phyloP scores from a whole-genome alignment of 2,329 filamentous ascomycete species.

The Talaromyces albobiverticillius region DNA sequence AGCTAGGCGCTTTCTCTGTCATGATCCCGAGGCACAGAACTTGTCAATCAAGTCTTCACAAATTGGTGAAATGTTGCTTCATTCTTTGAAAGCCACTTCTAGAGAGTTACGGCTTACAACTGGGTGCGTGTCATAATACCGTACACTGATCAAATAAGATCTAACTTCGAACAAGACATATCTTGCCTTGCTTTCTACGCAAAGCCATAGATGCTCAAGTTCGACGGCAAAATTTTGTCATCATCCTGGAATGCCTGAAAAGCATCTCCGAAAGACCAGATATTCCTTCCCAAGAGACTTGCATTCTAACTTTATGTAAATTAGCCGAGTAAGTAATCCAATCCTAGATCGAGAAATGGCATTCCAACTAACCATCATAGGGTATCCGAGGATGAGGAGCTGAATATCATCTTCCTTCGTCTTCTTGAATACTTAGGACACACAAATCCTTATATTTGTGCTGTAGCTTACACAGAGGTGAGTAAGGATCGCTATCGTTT shows the following conservation, averaged over 20 bases:
- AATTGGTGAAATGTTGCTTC: slow-evolving; percentile 76
- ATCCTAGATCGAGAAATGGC: background rate
- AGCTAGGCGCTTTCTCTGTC: slow-evolving; percentile 66
- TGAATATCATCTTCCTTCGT: slow-evolving; percentile 80
- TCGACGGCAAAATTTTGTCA: slow-evolving; percentile 63
- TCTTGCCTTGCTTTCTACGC: slow-evolving; percentile 64
- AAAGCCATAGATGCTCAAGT: slow-evolving; percentile 47
- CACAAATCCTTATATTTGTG: slow-evolving; percentile 73
- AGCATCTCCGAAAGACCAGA: slow-evolving; percentile 68
- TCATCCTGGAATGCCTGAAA: slow-evolving; percentile 68
- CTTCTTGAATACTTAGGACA: slow-evolving; percentile 86
- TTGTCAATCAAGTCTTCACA: slow-evolving; percentile 66
- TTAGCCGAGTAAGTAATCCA: slow-evolving; percentile 61
- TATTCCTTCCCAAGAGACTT: slow-evolving; percentile 72
- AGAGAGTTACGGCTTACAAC: slow-evolving; percentile 82
- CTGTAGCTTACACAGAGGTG: slow-evolving; percentile 79
- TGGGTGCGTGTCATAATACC: slow-evolving; percentile 46
- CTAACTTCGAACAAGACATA: slow-evolving; percentile 47
- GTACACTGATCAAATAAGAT: slow-evolving; percentile 7
- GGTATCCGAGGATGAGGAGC: slow-evolving; percentile 72
- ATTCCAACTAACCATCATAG: slow-evolving; percentile 36
- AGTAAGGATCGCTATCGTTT: slow-evolving; percentile 16
- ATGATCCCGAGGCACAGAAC: slow-evolving; percentile 59
- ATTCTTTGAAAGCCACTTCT: slow-evolving; percentile 76
- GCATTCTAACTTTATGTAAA: slow-evolving; percentile 82